Evolutionary conservation across 495 filamentous ascomycete genomes (phyloP).

Genomic region (Physcia stellaris): DNA sequence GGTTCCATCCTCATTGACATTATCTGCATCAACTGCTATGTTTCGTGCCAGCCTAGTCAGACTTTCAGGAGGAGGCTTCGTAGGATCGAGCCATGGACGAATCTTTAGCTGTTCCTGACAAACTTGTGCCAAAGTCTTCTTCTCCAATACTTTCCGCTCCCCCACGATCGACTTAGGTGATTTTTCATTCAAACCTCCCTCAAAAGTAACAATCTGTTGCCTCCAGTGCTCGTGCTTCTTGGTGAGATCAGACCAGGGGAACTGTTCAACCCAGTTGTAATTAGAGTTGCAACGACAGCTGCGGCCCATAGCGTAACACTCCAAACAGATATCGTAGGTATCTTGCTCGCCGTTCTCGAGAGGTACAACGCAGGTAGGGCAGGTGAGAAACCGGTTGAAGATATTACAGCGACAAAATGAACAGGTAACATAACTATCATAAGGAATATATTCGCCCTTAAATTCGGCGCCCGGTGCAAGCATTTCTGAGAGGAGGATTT

Average conservation of each 20-base stretch:
- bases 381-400: constrained; percentile 93
- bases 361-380: constrained; percentile 54
- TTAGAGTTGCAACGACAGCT: constrained; percentile 78
- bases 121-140: constrained; percentile 71
- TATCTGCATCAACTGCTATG: constrained; percentile 16
- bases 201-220: constrained; percentile 52
- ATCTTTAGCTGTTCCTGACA: constrained; percentile 73
- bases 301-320: constrained; percentile 88
- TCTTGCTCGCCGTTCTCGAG: constrained; percentile 49
- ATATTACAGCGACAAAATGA: constrained; percentile 94
- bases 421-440: constrained; percentile 82
- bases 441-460: constrained; percentile 55
- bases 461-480: constrained; percentile 55
- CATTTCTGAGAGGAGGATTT: constrained; percentile 71
- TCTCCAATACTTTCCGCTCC: constrained; percentile 45
- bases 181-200: constrained; percentile 42
- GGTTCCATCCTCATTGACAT: constrained; percentile 26
- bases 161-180: constrained; percentile 51
- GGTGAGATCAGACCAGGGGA: constrained; percentile 63
- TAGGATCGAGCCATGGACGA: constrained; percentile 52
- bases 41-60: constrained; percentile 5
- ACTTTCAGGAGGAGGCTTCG: constrained; percentile 22
- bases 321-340: constrained; percentile 90
- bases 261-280: constrained; percentile 86
- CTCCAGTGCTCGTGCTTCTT: constrained; percentile 75